These are phyloP conservation scores for Lotmaria passim DNA, from an alignment of 208 protist species.

Conservation along the genomic window DNA sequence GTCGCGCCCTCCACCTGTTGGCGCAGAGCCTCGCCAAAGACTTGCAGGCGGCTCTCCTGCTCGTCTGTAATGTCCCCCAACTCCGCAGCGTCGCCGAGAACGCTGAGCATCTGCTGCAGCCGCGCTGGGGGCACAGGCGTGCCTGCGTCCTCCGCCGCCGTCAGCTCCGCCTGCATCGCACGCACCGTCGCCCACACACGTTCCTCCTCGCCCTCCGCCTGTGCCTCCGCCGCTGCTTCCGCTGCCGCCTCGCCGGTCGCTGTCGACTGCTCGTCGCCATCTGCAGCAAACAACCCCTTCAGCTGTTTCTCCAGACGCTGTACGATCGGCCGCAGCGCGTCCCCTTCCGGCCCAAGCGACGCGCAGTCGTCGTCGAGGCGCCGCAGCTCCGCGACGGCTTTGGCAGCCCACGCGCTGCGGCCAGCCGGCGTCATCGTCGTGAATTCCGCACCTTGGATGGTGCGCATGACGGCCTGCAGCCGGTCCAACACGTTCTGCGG, in stretches of 20 bases:
- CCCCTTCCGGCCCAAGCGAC: constrained; percentile 28
- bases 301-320: constrained; percentile 31
- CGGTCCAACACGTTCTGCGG: constrained; percentile 36
- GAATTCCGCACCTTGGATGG: constrained; percentile 54
- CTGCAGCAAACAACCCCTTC: constrained; percentile 3
- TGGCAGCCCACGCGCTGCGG: constrained; percentile 33
- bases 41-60: constrained; percentile 20
- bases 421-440: constrained; percentile 22
- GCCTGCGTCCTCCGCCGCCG: constrained; percentile 16
- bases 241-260: background rate
- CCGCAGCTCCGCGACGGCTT: constrained; percentile 31
- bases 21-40: constrained; percentile 15
- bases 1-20: constrained; percentile 6
- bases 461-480: constrained; percentile 46
- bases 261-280: background rate
- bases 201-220: background rate
- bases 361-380: constrained; percentile 33
- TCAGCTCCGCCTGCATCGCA: constrained; percentile 46
- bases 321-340: constrained; percentile 36
- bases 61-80: background rate
- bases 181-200: constrained; percentile 32
- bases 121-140: constrained; percentile 30
- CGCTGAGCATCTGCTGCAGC: constrained; percentile 27
- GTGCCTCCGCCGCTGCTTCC: background rate
- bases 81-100: constrained; percentile 17